Evolutionary conservation across 306 rosid species (phyloP).

Genomic region (Medicago lupulina): DNA sequence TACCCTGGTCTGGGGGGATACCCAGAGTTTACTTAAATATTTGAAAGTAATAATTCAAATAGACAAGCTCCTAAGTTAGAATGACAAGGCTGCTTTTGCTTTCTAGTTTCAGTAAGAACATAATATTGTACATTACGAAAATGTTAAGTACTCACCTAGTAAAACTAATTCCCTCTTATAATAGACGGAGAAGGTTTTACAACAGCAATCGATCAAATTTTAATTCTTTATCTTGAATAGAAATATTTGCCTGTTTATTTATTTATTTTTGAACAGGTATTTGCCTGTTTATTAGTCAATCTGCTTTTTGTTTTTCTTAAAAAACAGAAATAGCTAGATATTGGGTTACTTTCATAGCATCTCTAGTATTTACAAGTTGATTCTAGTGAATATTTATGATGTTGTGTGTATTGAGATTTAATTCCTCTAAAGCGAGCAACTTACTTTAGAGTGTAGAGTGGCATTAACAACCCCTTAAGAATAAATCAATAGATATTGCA

Average conservation of each 20-base stretch:
- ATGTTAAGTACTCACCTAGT: neutral
- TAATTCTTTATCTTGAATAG: neutral
- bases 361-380: constrained; percentile 11
- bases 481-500: neutral
- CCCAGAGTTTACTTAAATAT: neutral
- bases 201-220: neutral
- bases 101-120: neutral
- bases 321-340: neutral
- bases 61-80: neutral
- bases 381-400: neutral
- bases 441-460: neutral
- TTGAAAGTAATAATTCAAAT: neutral
- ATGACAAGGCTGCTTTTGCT: neutral
- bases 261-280: too few species aligned
- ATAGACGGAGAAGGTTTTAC: neutral
- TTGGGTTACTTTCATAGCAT: constrained; percentile 16
- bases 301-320: neutral
- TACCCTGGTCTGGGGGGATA: too few species aligned
- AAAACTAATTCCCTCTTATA: neutral
- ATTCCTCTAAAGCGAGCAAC: neutral
- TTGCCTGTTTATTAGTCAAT: too few species aligned
- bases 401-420: neutral
- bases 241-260: neutral
- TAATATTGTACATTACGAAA: constrained; percentile 1
- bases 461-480: neutral